Base-by-base conservation (phyloP, 257 asterid genomes). In the Schizonepeta tenuifolia region DNA sequence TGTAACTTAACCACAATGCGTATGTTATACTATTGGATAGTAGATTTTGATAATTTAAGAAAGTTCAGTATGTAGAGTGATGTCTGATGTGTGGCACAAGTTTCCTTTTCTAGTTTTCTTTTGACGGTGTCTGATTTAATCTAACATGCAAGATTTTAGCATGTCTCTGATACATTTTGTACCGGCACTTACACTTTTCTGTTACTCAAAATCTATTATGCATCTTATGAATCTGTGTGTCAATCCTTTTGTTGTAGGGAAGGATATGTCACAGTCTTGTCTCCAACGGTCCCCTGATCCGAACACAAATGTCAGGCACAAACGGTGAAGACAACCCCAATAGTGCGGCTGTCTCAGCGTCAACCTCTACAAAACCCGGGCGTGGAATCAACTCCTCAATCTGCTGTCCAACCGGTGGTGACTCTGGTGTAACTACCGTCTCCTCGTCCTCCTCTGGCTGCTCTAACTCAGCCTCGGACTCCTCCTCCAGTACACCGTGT, bases 181-280 rank as follows among this genome's bases (percentile, higher is more conserved):
- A 54, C 65, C 9, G 18, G 51, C 64, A 15, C 22, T 0, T 28
- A 28, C 33, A 40, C 55, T 21, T 9, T 43, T 31, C 14, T 51
- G 31, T 35, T 14, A 7, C 11, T 33, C 8, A 60, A 11, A 31
- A 43, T 3, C 36, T 44, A 5, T 61, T 18, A 18, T 18, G 3
- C 65, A 31, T 56, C 38, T 71, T 47, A 51, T 51, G 44, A 62
- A 36, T 51, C 59, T 72, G 8, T 47, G 14, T 18, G 35, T 36
- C 41, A 12, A 46, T 36, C n/a, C 55, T 63, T n/a, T 24, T 53
- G 7, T 67, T 70, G 55, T 84, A 85, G 90, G 77, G 84, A 71
- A 26, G 83, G 83, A n/a, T n/a, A n/a, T n/a, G n/a, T n/a, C n/a
- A n/a, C n/a, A n/a, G n/a, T n/a, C n/a, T n/a, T n/a, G n/a, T n/a